A percentile compares a stretch with the other conserved stretches of the same genome.
Evolutionary conservation across 2,329 filamentous ascomycete genomes (phyloP).

Genomic region (Clarireedia homoeocarpa): DNA sequence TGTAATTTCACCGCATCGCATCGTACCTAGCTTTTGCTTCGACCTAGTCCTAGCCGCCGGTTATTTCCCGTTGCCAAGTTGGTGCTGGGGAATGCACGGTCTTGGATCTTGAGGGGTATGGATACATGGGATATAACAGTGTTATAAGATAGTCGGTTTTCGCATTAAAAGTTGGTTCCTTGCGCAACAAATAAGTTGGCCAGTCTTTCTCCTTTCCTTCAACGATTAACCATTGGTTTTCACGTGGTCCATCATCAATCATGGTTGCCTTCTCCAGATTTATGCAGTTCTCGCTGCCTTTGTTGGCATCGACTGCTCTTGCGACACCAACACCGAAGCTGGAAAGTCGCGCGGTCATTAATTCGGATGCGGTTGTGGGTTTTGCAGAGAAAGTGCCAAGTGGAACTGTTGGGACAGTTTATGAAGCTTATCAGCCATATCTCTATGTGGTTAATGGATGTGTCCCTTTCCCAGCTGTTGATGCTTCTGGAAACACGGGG

Average conservation of each 20-base stretch:
- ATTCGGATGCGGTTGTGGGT: constrained; percentile 40
- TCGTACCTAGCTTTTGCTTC: no score
- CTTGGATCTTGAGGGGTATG: no score
- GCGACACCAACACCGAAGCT: constrained; percentile 11
- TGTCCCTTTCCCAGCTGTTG: constrained; percentile 55
- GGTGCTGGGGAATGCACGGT: no score
- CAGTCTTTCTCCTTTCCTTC: background rate
- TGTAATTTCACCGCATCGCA: no score
- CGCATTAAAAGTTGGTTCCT: no score
- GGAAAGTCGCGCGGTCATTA: constrained; percentile 35
- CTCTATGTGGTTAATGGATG: constrained; percentile 51
- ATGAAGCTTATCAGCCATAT: constrained; percentile 48
- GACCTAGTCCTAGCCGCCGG: no score
- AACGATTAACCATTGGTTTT: background rate
- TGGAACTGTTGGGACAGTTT: constrained; percentile 38
- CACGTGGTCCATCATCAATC: background rate
- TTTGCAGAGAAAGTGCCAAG: constrained; percentile 46
- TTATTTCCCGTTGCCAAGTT: no score
- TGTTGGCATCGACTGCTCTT: constrained; percentile 11
- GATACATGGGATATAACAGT: no score
- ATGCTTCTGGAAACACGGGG: constrained; percentile 49
- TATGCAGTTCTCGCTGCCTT: constrained; percentile 11
- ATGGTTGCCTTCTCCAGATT: constrained; percentile 17
- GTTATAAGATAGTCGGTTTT: no score
- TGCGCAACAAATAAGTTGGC: no score